Evolutionary conservation across 2,329 filamentous ascomycete species (phyloP).

Genomic region (Teratosphaeria epicoccoides): DNA sequence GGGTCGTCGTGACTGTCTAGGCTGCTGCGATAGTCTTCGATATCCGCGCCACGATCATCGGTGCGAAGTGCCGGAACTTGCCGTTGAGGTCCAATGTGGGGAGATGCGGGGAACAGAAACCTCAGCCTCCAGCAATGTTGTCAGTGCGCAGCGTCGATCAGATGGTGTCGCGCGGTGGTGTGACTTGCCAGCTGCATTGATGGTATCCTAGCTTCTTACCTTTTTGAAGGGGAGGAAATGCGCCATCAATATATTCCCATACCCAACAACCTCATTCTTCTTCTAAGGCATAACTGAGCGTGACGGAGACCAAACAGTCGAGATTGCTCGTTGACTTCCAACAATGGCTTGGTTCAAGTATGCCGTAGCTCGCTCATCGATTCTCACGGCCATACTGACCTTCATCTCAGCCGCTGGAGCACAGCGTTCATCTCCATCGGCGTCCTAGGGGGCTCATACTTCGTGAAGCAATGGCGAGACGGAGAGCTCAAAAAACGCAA

Average conservation of each 20-base stretch:
- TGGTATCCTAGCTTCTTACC: too few relatives aligned
- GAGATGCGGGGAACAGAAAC: neutral
- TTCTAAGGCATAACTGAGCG: neutral
- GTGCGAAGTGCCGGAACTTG: too few relatives aligned
- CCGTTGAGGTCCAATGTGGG: too few relatives aligned
- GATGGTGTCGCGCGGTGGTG: too few relatives aligned
- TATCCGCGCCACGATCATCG: too few relatives aligned
- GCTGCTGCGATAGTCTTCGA: too few relatives aligned
- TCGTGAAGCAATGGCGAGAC: slow-evolving; percentile 13
- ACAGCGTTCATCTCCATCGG: slow-evolving; percentile 18
- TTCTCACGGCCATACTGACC: neutral
- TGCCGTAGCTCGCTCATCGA: neutral
- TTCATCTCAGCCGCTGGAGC: slow-evolving; percentile 15
- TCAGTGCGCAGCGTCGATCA: neutral
- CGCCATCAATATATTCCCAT: neutral
- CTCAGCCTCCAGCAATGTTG: neutral
- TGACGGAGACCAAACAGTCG: neutral
- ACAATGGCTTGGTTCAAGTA: slow-evolving; percentile 3
- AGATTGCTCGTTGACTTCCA: too few relatives aligned
- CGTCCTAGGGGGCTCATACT: slow-evolving; percentile 15
- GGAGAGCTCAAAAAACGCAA: slow-evolving; percentile 11
- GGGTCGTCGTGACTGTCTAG: too few relatives aligned
- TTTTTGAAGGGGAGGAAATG: too few relatives aligned
- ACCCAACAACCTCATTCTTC: neutral
- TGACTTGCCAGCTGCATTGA: too few relatives aligned